Conservation (phyloP, 225 moss, liverwort and hornwort genomes). For the Polytrichum commune region DNA sequence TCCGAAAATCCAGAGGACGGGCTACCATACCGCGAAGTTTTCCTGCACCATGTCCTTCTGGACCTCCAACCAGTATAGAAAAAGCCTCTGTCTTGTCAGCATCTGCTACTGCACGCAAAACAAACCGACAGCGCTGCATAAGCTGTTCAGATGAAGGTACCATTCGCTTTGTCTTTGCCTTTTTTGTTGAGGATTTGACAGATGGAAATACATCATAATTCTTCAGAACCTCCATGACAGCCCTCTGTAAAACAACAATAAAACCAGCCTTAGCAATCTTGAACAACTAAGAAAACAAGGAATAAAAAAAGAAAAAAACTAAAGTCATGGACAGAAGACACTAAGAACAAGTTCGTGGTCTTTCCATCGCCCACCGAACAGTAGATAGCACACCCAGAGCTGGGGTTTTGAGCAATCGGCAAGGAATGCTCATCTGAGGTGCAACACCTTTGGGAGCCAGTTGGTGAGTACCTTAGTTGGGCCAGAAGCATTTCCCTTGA, state of each 20-base stretch:
- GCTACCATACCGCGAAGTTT: slow-evolving; percentile 76
- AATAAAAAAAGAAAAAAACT: neutral
- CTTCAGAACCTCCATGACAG: slow-evolving; percentile 59
- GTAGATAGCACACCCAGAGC: neutral
- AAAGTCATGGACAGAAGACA: neutral
- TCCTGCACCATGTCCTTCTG: slow-evolving; percentile 54
- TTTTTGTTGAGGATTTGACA: slow-evolving; percentile 37
- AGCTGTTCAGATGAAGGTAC: slow-evolving; percentile 51
- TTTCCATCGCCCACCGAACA: neutral
- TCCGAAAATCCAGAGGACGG: slow-evolving; percentile 98
- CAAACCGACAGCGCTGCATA: slow-evolving; percentile 68
- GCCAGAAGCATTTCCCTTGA: slow-evolving; percentile 96
- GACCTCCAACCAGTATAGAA: slow-evolving; percentile 56
- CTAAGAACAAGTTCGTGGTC: neutral
- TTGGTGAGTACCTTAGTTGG: slow-evolving; percentile 77
- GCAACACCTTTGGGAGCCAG: slow-evolving; percentile 1
- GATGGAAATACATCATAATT: slow-evolving; percentile 50
- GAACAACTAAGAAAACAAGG: neutral
- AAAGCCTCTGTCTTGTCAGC: slow-evolving; percentile 57
- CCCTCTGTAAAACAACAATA: slow-evolving; percentile 37
- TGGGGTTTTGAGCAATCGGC: neutral
- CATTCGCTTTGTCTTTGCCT: slow-evolving; percentile 31
- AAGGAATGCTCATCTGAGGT: neutral
- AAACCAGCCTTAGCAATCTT: neutral
- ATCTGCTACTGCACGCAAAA: slow-evolving; percentile 65